Base-by-base conservation (phyloP, 306 rosid species). In the Aeschynomene evenia region DNA sequence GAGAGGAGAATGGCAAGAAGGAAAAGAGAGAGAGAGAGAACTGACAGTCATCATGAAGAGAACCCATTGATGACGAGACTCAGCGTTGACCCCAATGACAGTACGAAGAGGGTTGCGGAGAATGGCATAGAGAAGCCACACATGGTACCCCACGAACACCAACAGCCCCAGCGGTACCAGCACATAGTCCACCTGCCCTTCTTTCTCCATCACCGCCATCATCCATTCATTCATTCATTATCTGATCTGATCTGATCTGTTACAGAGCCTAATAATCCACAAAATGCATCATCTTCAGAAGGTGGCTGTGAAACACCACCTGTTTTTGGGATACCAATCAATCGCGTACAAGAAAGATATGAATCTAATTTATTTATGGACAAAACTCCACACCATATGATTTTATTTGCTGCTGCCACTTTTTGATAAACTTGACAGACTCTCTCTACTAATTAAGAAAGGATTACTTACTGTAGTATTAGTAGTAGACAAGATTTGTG, bases 31-130 rank as follows among this genome's bases (percentile, higher is more conserved):
- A 6, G 31, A 28, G 31, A 3, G 6, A 6, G 31, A 3, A 87
- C 95, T 82, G 45, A 89, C 98, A 52, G 42, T 42, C 98, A 89
- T 92, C 85, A 89, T 81, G 78, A 73, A 69, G 13, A 68, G 59
- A 77, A 85, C 92, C 98, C 98, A 92, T 16, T 89, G 96, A 40
- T 63, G 89, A 48, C 92, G 96, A 75, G 91, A 73, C 70, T 84
- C 81, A 0, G 95, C 89, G 43, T 92, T 89, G 36, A 89, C 74
- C 28, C 95, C 98, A 56, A 92, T 85, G 42, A 89, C 96, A 26
- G 98, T 89, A 70, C 82, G 78, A 54, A 31, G 67, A 67, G 96
- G 95, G 45, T 66, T 66, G 21, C 79, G 72, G 2, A 23, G 18
- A 0, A 92, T 79, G 6, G 71, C 81, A 74, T 52, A 34, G 51